phyloP scores from a whole-genome alignment of 1,284 basidiomycete genomes.

The Cystobasidium sp. region DNA sequence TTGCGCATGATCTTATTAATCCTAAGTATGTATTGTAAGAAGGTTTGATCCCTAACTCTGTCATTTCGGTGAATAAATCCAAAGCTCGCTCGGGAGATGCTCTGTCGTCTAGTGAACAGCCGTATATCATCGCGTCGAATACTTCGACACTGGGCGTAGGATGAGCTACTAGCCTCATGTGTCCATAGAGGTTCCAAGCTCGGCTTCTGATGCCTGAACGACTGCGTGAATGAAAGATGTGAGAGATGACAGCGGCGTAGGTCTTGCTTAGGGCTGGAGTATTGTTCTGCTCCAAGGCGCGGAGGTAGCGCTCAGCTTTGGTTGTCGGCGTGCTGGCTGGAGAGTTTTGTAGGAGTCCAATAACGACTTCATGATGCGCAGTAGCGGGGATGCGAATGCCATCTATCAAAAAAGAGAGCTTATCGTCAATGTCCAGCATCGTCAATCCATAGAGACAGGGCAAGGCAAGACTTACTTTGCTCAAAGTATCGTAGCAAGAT shows the following conservation, averaged over 20 bases:
- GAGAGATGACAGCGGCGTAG: constrained; percentile 23
- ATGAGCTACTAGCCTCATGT: constrained; percentile 95
- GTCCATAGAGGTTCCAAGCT: constrained; percentile 90
- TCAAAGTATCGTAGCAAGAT: constrained; percentile 17
- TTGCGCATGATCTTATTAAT: constrained; percentile 72
- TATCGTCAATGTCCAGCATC: not conserved
- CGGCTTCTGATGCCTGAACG: constrained; percentile 60
- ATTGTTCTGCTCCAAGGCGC: constrained; percentile 2
- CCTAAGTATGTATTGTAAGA: constrained; percentile 76
- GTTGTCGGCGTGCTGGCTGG: not conserved
- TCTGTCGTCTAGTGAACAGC: constrained; percentile 68
- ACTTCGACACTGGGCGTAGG: constrained; percentile 73
- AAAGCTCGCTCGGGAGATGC: constrained; percentile 74
- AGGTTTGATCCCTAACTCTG: constrained; percentile 68
- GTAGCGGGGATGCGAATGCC: constrained; percentile 8
- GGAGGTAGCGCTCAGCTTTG: constrained; percentile 30
- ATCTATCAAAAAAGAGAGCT: not conserved
- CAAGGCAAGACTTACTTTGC: constrained; percentile 3
- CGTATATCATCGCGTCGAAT: constrained; percentile 85
- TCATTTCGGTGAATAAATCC: constrained; percentile 93
- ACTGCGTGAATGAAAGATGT: constrained; percentile 18
- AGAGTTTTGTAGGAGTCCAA: constrained; percentile 4
- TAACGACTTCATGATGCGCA: constrained; percentile 37
- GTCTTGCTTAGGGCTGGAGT: constrained; percentile 24
- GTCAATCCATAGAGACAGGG: not conserved